Conservation (phyloP, 257 asterid genomes). For the Solanum sejunctum region DNA sequence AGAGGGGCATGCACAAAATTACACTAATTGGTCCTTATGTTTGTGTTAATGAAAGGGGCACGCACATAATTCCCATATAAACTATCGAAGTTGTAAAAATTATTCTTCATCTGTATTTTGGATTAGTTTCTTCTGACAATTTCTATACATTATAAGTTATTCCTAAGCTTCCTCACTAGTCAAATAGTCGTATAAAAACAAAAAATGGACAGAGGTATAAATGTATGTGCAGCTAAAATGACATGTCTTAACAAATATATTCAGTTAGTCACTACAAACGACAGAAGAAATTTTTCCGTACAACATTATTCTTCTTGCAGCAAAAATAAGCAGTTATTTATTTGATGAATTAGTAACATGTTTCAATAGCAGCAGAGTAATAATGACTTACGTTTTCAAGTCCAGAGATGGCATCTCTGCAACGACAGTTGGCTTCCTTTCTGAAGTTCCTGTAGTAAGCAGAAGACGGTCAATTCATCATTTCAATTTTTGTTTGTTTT, state of each 20-base stretch:
- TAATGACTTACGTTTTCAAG: slow-evolving; percentile 44
- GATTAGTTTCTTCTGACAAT: neutral
- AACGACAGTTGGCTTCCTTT: slow-evolving; percentile 28
- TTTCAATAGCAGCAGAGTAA: neutral
- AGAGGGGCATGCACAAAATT: neutral
- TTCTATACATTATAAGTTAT: neutral
- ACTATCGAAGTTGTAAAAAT: neutral
- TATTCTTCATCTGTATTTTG: neutral
- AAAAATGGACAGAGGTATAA: neutral
- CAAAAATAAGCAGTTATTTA: neutral
- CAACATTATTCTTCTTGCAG: neutral
- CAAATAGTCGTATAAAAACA: neutral
- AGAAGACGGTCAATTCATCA: neutral
- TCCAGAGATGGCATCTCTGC: slow-evolving; percentile 45
- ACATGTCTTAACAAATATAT: neutral
- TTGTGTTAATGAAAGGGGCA: neutral
- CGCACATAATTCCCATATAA: neutral
- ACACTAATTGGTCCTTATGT: neutral
- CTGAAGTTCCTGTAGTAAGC: slow-evolving; percentile 34
- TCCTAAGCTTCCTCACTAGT: neutral
- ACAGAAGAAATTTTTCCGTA: neutral
- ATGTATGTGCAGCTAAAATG: neutral
- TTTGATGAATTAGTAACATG: neutral
- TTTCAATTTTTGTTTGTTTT: neutral
- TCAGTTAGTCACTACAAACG: neutral